These are phyloP conservation scores for Spinellus fusiger DNA, from an alignment of 192 early-diverging fungal genomes.

Conservation along the genomic window DNA sequence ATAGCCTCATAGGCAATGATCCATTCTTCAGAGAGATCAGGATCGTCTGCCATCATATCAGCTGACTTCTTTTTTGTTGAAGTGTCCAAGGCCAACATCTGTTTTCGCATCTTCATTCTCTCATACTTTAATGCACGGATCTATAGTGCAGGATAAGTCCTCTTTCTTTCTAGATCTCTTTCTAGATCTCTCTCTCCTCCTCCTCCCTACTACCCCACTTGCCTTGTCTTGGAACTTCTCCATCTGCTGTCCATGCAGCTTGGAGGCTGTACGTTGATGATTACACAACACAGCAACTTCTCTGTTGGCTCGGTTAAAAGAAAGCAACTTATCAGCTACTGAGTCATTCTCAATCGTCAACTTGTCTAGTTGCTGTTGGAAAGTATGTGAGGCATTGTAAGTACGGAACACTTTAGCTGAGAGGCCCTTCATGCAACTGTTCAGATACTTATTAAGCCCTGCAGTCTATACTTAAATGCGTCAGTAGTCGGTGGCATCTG, in stretches of 20 bases:
- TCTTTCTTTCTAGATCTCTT: not conserved
- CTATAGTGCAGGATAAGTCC: conserved; percentile 28
- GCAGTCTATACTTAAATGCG: conserved; percentile 46
- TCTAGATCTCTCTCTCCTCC: not conserved
- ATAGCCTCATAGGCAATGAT: conserved; percentile 55
- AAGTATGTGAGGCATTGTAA: conserved; percentile 90
- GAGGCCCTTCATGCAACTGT: conserved; percentile 80
- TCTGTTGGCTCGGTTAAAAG: conserved; percentile 94
- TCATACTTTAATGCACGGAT: conserved; percentile 85
- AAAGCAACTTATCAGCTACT: conserved; percentile 79
- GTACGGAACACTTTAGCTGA: conserved; percentile 99
- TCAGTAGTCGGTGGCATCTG: not conserved
- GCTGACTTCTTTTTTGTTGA: conserved; percentile 71
- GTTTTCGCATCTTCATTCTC: conserved; percentile 60
- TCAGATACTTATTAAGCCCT: conserved; percentile 84
- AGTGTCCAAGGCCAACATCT: conserved; percentile 69
- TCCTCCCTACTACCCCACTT: not conserved
- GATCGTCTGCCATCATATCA: conserved; percentile 60
- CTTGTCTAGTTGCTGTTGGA: conserved; percentile 78
- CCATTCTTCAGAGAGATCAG: conserved; percentile 75
- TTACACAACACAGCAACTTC: conserved; percentile 96
- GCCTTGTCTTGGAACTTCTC: conserved; percentile 78
- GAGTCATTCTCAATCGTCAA: conserved; percentile 64
- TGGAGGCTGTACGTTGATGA: conserved; percentile 88
- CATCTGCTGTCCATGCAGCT: conserved; percentile 73